phyloP scores from a whole-genome alignment of 768 basidiomycete species.

The Jaapia argillacea region DNA sequence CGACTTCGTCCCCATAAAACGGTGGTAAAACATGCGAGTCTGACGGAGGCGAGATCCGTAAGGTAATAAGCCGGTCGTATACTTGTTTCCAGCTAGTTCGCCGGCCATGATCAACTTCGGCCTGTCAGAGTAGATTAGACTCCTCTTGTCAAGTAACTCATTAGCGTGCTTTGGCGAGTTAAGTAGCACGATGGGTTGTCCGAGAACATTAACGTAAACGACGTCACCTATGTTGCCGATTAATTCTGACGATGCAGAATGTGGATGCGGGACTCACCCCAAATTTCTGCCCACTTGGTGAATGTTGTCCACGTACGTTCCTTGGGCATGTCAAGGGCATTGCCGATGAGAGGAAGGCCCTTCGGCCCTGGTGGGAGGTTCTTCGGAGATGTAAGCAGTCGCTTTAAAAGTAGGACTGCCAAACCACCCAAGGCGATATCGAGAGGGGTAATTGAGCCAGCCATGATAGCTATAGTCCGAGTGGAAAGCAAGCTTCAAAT shows the following conservation, averaged over 20 bases:
- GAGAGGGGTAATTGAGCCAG: slow-evolving; percentile 3
- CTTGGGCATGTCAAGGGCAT: slow-evolving; percentile 5
- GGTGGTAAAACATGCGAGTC: background rate
- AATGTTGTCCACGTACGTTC: slow-evolving; percentile 3
- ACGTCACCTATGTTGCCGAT: slow-evolving; percentile 6
- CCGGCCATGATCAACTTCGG: background rate
- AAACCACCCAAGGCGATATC: slow-evolving; percentile 1
- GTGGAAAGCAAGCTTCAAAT: no score
- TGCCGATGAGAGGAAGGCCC: slow-evolving; percentile 7
- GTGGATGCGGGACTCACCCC: background rate
- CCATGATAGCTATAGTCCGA: slow-evolving; percentile 5
- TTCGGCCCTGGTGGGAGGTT: slow-evolving; percentile 7
- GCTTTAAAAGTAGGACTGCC: background rate
- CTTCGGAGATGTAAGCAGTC: background rate
- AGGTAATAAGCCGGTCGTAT: background rate
- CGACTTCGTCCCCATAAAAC: background rate
- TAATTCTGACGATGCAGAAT: background rate
- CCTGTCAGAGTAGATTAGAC: background rate
- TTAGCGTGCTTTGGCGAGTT: slow-evolving; percentile 11
- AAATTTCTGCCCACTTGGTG: background rate
- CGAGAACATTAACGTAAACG: slow-evolving; percentile 9
- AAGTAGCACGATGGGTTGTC: slow-evolving; percentile 12
- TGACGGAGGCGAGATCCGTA: background rate
- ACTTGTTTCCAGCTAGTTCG: background rate
- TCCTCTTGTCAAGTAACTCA: slow-evolving; percentile 13